Conservation (phyloP, 306 rosid genomes). For the Trichosanthes truncata region DNA sequence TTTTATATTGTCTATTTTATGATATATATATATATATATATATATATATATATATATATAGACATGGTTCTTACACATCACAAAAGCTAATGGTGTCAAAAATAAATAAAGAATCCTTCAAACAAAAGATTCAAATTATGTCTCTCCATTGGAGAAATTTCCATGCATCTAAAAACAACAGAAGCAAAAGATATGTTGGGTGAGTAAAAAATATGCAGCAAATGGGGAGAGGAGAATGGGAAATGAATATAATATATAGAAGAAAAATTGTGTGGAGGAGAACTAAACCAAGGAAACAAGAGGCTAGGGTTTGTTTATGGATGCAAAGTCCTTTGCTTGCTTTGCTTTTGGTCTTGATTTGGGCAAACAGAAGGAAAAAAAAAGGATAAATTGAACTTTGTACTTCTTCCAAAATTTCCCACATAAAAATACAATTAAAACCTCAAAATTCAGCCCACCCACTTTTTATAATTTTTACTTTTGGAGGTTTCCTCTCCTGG, state of each 20-base stretch:
- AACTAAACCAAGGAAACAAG: neutral
- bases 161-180: neutral
- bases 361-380: neutral
- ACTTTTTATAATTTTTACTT: neutral
- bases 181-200: neutral
- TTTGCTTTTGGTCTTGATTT: neutral
- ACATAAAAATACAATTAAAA: neutral
- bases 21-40: no score
- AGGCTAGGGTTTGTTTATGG: conserved; percentile 1
- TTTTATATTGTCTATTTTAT: no score
- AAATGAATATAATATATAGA: neutral
- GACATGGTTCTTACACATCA: no score
- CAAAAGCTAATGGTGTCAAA: neutral
- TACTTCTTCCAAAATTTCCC: neutral
- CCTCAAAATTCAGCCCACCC: neutral
- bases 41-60: no score
- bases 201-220: neutral
- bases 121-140: neutral
- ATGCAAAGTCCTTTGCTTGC: neutral
- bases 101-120: neutral
- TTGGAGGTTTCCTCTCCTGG: neutral
- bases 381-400: neutral
- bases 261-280: conserved; percentile 1
- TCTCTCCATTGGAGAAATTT: neutral
- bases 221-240: neutral